phyloP scores from a whole-genome alignment of 169 alveolate species.

The Babesia ovata region DNA sequence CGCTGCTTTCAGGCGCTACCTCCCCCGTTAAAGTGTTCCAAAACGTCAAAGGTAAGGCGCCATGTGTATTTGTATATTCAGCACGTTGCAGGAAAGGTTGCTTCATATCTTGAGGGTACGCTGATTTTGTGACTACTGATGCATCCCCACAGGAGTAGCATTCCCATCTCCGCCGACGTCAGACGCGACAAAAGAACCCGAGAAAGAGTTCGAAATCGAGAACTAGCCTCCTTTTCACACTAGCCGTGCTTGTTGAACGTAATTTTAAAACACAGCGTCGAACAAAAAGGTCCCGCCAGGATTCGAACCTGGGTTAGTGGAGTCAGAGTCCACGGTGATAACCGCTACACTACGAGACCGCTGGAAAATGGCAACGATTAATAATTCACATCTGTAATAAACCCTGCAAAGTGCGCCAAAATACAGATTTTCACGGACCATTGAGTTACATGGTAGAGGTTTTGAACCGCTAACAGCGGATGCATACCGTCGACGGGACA shows the following conservation, averaged over 20 bases:
- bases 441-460: too few species aligned
- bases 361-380: background rate
- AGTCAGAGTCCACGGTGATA: slow-evolving; percentile 94
- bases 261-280: background rate
- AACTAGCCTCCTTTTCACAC: background rate
- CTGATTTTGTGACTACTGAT: background rate
- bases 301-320: slow-evolving; percentile 95
- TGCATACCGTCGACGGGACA: too few species aligned
- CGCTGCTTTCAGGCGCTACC: background rate
- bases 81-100: background rate
- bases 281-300: slow-evolving; percentile 72
- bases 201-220: background rate
- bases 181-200: background rate
- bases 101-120: slow-evolving; percentile 30
- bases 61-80: background rate
- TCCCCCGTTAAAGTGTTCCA: background rate
- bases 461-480: too few species aligned
- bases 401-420: too few species aligned
- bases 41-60: background rate
- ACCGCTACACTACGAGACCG: slow-evolving; percentile 94
- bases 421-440: too few species aligned
- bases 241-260: background rate
- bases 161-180: slow-evolving; percentile 1
- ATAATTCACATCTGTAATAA: too few species aligned
- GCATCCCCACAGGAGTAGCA: background rate